Evolutionary conservation across 768 basidiomycete species (phyloP).

Genomic region (Tulasnella sp.): DNA sequence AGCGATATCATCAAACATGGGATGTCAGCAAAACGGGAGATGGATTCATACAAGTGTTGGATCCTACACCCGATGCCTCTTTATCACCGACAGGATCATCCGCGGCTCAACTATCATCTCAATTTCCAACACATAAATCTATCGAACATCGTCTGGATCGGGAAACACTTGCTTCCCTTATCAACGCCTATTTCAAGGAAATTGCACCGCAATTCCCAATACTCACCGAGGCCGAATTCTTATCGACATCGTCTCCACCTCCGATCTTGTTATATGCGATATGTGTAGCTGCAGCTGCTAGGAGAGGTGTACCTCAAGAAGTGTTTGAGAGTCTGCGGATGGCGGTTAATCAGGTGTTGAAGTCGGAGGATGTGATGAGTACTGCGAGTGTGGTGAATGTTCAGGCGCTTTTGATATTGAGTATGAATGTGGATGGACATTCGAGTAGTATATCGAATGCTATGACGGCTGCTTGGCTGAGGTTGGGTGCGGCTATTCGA

Average conservation of each 20-base stretch:
- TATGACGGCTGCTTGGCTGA: constrained; percentile 72
- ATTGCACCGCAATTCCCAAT: constrained; percentile 81
- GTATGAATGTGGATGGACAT: constrained; percentile 83
- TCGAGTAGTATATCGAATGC: constrained; percentile 79
- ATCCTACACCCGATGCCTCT: constrained; percentile 34
- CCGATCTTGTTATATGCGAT: constrained; percentile 80
- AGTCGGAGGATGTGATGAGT: constrained; percentile 81
- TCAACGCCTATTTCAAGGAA: constrained; percentile 88
- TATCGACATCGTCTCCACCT: constrained; percentile 43
- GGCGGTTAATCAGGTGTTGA: constrained; percentile 74
- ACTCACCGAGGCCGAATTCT: constrained; percentile 77
- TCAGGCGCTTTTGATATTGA: constrained; percentile 71
- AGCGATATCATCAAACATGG: constrained; percentile 77
- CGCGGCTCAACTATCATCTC: too few relatives aligned
- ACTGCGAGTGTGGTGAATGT: constrained; percentile 77
- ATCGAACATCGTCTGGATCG: constrained; percentile 63
- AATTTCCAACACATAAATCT: too few relatives aligned
- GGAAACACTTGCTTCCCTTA: constrained; percentile 62
- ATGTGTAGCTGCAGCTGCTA: constrained; percentile 80
- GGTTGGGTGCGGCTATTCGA: constrained; percentile 45
- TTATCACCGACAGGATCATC: constrained; percentile 16
- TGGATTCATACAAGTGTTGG: constrained; percentile 72
- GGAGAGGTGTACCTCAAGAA: constrained; percentile 66
- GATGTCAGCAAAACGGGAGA: constrained; percentile 74
- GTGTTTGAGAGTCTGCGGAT: constrained; percentile 86